Percentiles rank a stretch among this genome's conserved stretches.
Conservation (phyloP, 2,329 filamentous ascomycete species). For the Paecilomyces variotii region DNA sequence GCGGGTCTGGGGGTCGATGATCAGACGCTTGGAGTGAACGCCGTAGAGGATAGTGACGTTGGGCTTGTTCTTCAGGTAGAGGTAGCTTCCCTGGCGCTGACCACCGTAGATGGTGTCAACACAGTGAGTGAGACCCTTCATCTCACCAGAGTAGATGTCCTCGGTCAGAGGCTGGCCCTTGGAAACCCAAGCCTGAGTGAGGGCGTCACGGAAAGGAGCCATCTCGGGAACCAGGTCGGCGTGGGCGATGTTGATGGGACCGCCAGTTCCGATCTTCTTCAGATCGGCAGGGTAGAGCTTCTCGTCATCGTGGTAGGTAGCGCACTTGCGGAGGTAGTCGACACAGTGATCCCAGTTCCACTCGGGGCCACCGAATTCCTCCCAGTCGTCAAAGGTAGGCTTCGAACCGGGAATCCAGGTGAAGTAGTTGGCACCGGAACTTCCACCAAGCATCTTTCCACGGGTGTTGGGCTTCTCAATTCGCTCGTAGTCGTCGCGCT, state of each 20-base stretch:
- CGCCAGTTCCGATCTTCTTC: constrained; percentile 41
- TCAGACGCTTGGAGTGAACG: constrained; percentile 45
- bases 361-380: constrained; percentile 35
- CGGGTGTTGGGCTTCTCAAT: constrained; percentile 57
- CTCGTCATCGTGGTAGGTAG: constrained; percentile 50
- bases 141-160: constrained; percentile 49
- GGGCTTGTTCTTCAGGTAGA: constrained; percentile 45
- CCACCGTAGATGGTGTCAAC: constrained; percentile 52
- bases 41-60: constrained; percentile 44
- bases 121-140: constrained; percentile 47
- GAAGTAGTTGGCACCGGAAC: constrained; percentile 54
- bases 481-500: constrained; percentile 48
- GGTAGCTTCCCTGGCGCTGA: constrained; percentile 44
- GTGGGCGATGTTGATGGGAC: constrained; percentile 49
- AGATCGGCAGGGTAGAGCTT: constrained; percentile 41
- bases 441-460: constrained; percentile 53
- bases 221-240: constrained; percentile 48
- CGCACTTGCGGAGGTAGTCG: constrained; percentile 49
- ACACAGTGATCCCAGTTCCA: constrained; percentile 51
- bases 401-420: constrained; percentile 55
- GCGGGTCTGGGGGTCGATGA: constrained; percentile 42
- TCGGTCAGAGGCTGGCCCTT: constrained; percentile 45
- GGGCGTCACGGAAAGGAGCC: constrained; percentile 39
- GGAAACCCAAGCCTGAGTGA: constrained; percentile 44
- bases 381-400: constrained; percentile 48